Evolutionary conservation across 23 red algal species (phyloP).

Genomic region (Pyropia yezoensis): DNA sequence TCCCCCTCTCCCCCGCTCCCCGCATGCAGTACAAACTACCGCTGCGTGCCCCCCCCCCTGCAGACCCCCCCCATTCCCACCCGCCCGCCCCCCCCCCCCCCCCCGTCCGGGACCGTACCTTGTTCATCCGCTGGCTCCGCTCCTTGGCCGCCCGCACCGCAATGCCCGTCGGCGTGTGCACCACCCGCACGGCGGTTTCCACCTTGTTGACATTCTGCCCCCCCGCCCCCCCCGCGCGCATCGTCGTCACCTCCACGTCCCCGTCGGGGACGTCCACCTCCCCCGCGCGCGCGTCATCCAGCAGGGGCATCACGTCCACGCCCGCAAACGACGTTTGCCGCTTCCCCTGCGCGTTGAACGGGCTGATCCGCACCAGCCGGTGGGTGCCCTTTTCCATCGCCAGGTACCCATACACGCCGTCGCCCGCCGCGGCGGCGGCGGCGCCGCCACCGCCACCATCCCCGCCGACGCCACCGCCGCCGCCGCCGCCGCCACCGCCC

Average conservation of each 20-base stretch:
- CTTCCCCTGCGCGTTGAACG: slow-evolving; percentile 89
- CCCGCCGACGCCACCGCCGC: too few relatives aligned
- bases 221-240: slow-evolving; percentile 67
- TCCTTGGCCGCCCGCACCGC: slow-evolving; percentile 56
- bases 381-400: slow-evolving; percentile 87
- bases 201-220: slow-evolving; percentile 99
- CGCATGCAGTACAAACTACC: background rate
- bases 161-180: slow-evolving; percentile 73
- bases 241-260: slow-evolving; percentile 82
- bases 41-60: too few relatives aligned
- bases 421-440: background rate
- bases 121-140: slow-evolving; percentile 68
- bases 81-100: too few relatives aligned
- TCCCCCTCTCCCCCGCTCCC: background rate
- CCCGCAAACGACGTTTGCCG: slow-evolving; percentile 97
- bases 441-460: too few relatives aligned
- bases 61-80: too few relatives aligned
- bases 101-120: slow-evolving; percentile 1
- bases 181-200: slow-evolving; percentile 72
- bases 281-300: slow-evolving; percentile 36
- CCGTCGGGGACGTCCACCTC: slow-evolving; percentile 54
- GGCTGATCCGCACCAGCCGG: slow-evolving; percentile 83
- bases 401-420: slow-evolving; percentile 74
- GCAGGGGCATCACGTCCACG: slow-evolving; percentile 80
- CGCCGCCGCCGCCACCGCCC: too few relatives aligned